Evolutionary conservation across 192 early-diverging fungal species (phyloP).

Genomic region (Pecoramyces ruminantium): DNA sequence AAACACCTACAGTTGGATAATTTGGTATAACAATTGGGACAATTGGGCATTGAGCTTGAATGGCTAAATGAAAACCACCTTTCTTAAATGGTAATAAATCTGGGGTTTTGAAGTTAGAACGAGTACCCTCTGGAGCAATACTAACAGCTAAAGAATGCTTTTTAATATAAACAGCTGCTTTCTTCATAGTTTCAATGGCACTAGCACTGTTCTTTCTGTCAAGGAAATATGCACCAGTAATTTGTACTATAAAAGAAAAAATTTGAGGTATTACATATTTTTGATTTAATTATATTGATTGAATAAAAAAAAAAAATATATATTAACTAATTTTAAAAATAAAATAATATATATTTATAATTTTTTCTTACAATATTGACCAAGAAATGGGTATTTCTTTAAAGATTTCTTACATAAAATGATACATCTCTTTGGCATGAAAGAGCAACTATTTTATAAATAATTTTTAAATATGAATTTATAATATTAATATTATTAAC

Average conservation of each 20-base stretch:
- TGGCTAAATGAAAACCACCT: conserved; percentile 4
- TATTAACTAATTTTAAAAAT: no score
- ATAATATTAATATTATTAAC: no score
- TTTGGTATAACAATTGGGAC: conserved; percentile 2
- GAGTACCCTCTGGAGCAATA: not conserved
- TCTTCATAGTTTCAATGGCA: not conserved
- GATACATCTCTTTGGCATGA: not conserved
- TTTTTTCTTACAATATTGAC: not conserved
- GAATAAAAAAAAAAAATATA: no score
- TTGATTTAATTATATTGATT: no score
- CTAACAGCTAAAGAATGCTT: not conserved
- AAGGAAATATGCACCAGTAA: not conserved
- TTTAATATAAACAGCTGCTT: not conserved
- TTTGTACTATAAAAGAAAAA: not conserved
- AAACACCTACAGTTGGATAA: not conserved
- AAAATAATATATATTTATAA: no score
- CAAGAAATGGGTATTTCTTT: not conserved
- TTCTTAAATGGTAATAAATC: conserved; percentile 3
- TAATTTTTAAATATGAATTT: no score
- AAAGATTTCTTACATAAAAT: not conserved
- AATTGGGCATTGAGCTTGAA: conserved; percentile 1
- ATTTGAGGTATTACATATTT: no score
- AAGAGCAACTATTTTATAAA: not conserved
- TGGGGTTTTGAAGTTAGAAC: not conserved
- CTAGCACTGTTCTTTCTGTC: not conserved